Evolutionary conservation across 1,284 basidiomycete species (phyloP), one percentile per base, ranked within the genome.

Genomic region (Gomphus bonarii): DNA sequence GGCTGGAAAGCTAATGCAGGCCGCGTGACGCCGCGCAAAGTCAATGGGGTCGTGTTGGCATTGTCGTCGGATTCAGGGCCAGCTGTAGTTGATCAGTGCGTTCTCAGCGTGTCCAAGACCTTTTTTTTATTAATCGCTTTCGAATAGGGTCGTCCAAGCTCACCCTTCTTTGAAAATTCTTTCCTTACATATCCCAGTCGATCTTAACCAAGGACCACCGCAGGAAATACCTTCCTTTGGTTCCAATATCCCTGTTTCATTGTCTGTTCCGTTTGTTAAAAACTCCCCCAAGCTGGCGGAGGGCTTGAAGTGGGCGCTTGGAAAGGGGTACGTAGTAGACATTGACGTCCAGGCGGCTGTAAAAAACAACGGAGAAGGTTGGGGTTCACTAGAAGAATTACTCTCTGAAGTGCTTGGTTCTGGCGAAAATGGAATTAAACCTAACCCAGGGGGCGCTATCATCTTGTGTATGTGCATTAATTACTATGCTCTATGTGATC

Each of bases 341-440:
- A 77, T 91, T 61, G 80, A 87, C 64, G 73, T 90, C 50, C 73
- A 78, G 61, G 72, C 73, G 36, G 72, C 75, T 52, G 70, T 85
- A 54, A 70, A 75, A 9, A 65, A 66, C 10, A 65, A 66, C 3
- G 82, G 87, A 57, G 66, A 75, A 25, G 73, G 78, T 7, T 84
- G 88, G 72, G 89, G 92, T 58, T 73, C 73, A 1, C 77, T 93
- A 35, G 85, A 90, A 64, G 88, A 90, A 59, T 69, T 88, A 43
- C 75, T 93, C 57, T 75, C 77, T 55, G 85, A 82, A 64, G 78
- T 81, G 12, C 78, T 75, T 31, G 70, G 75, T 72, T 62, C 68
- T 72, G 70, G 20, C 66, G 63, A 58, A 42, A 20, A 30, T 12
- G 58, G 55, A 3, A 59, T 67, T 22, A 46, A 60, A 47, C 50